These are phyloP conservation scores for Bipolaris victoriae DNA, from an alignment of 2,329 filamentous ascomycete genomes.

Conservation along the genomic window DNA sequence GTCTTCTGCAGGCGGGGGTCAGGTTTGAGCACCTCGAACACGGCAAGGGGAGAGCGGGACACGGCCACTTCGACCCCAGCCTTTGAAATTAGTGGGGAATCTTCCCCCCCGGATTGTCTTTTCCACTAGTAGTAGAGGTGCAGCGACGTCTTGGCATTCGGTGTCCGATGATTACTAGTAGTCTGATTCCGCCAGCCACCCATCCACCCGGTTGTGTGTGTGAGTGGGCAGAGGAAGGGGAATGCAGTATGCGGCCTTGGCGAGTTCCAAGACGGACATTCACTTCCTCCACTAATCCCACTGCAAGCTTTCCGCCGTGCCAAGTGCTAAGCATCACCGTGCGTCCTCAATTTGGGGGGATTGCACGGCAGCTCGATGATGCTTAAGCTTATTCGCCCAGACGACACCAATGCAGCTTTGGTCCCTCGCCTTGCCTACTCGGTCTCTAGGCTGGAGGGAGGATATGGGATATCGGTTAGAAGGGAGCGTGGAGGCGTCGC, in stretches of 20 bases:
- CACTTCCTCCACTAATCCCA: constrained; percentile 25
- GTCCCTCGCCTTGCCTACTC: constrained; percentile 8
- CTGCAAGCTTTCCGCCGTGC: constrained; percentile 11
- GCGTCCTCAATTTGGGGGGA: constrained; percentile 7
- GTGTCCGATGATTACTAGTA: no score
- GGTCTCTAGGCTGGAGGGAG: constrained; percentile 1
- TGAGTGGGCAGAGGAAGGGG: constrained; percentile 24
- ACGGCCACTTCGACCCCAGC: constrained; percentile 1
- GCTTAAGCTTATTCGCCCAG: constrained; percentile 16
- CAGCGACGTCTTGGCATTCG: neutral
- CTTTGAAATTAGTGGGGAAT: constrained; percentile 2
- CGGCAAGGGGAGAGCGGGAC: neutral
- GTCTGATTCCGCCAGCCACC: no score
- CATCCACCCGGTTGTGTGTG: no score
- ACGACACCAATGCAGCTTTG: constrained; percentile 1
- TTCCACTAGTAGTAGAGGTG: no score
- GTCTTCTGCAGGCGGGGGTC: constrained; percentile 11
- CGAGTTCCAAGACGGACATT: constrained; percentile 26
- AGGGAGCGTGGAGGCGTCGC: constrained; percentile 5
- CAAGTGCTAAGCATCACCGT: constrained; percentile 8
- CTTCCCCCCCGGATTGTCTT: constrained; percentile 1
- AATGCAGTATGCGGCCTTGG: constrained; percentile 18
- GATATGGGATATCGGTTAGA: constrained; percentile 13
- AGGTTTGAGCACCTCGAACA: neutral
- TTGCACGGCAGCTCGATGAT: neutral